Evolutionary conservation across 2,329 filamentous ascomycete species (phyloP).

Genomic region (Microcera coccophila): DNA sequence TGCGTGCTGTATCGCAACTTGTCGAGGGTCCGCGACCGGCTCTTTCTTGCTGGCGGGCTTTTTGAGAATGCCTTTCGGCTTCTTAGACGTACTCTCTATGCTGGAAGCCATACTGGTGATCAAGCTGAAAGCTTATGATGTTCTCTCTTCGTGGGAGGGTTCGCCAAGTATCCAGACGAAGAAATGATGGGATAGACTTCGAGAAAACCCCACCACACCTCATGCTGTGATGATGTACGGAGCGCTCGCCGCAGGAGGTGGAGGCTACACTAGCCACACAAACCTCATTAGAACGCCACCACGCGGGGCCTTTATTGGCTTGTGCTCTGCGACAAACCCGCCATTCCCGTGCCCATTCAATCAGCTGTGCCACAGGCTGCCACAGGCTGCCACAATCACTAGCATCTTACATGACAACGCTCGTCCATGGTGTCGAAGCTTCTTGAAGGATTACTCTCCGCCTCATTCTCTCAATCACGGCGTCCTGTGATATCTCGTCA

Average conservation of each 20-base stretch:
- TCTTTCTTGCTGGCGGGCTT: conserved; percentile 36
- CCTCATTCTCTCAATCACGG: neutral
- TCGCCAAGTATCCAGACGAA: too few relatives aligned
- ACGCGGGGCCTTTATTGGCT: neutral
- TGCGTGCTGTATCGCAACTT: conserved; percentile 78
- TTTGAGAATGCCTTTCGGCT: conserved; percentile 58
- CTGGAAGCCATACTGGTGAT: neutral
- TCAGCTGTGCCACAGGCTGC: neutral
- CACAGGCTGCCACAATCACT: neutral
- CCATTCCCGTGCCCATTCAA: neutral
- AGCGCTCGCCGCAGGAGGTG: neutral
- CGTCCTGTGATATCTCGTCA: neutral
- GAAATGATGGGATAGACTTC: neutral
- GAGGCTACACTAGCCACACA: neutral
- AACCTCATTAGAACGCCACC: neutral
- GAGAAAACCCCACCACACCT: neutral
- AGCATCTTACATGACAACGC: neutral
- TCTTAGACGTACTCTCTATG: conserved; percentile 30
- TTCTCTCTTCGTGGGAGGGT: too few relatives aligned
- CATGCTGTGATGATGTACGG: neutral
- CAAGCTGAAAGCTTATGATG: too few relatives aligned
- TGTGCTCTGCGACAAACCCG: neutral
- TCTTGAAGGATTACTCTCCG: neutral
- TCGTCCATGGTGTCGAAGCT: neutral
- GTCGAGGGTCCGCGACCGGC: conserved; percentile 41